phyloP scores from a whole-genome alignment of 2,329 filamentous ascomycete species.

The Nectriaceae sp. region DNA sequence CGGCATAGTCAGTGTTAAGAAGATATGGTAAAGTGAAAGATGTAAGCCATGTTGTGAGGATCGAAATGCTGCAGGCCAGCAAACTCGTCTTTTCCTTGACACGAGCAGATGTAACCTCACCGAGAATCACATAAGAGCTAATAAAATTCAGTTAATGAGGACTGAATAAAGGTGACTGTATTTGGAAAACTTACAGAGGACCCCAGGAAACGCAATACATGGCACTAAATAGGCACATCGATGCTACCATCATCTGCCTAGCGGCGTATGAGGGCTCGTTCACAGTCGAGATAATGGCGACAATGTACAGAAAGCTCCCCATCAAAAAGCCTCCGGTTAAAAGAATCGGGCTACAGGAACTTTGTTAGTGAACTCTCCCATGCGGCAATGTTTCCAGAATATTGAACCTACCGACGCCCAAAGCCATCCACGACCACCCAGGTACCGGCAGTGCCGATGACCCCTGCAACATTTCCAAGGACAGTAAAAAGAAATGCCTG shows the following conservation, averaged over 20 bases:
- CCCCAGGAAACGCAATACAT: conserved; percentile 31
- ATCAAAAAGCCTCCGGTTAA: conserved; percentile 26
- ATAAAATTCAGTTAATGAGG: neutral
- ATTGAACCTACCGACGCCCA: conserved; percentile 25
- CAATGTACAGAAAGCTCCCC: conserved; percentile 24
- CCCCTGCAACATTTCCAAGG: conserved; percentile 13
- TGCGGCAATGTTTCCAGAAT: too few species aligned
- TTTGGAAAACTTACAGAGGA: conserved; percentile 6
- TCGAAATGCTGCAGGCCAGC: conserved; percentile 29
- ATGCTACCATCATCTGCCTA: conserved; percentile 18
- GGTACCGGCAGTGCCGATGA: conserved; percentile 18
- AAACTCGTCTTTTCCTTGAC: conserved; percentile 35
- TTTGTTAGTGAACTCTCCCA: too few species aligned
- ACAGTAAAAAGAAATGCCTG: conserved; percentile 29
- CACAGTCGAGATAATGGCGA: conserved; percentile 21
- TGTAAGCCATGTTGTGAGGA: conserved; percentile 33
- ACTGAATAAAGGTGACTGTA: neutral
- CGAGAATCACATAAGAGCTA: conserved; percentile 30
- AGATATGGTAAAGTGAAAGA: conserved; percentile 41
- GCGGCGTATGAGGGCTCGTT: neutral
- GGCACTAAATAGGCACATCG: conserved; percentile 27
- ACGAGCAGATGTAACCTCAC: conserved; percentile 24
- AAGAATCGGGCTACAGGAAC: conserved; percentile 8
- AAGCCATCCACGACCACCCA: conserved; percentile 28
- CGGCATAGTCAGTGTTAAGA: conserved; percentile 36